Evolutionary conservation across 768 basidiomycete species (phyloP).

Genomic region (Suillus weaverae): DNA sequence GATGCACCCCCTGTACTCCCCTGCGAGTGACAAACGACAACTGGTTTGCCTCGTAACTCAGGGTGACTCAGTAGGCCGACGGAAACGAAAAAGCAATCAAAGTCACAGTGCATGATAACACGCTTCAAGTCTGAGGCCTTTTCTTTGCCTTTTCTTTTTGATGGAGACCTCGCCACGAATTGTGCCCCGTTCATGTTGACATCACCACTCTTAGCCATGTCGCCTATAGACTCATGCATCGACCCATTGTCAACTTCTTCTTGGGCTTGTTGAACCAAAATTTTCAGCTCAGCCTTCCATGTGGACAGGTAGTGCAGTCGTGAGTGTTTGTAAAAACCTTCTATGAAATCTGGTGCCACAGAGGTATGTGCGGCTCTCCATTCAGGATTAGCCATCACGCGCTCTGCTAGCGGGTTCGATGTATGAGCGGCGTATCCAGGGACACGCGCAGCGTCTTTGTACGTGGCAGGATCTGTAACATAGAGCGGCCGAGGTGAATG

Average conservation of each 20-base stretch:
- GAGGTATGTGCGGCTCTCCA: slow-evolving; percentile 92
- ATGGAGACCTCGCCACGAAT: slow-evolving; percentile 49
- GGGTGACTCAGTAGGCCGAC: slow-evolving; percentile 83
- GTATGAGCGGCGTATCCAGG: slow-evolving; percentile 67
- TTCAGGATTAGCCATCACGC: slow-evolving; percentile 77
- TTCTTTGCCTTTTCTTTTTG: slow-evolving; percentile 51
- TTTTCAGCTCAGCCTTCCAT: slow-evolving; percentile 89
- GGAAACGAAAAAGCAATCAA: slow-evolving; percentile 96
- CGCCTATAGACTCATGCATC: slow-evolving; percentile 10
- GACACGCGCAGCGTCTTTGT: slow-evolving; percentile 45
- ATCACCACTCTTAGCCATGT: slow-evolving; percentile 13
- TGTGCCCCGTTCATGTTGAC: slow-evolving; percentile 57
- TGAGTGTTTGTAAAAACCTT: slow-evolving; percentile 80
- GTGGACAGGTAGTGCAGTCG: slow-evolving; percentile 90
- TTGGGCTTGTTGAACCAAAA: slow-evolving; percentile 78
- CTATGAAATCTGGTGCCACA: slow-evolving; percentile 81
- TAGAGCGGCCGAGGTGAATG: slow-evolving; percentile 28
- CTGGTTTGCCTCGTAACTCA: slow-evolving; percentile 81
- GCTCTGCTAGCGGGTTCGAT: slow-evolving; percentile 72
- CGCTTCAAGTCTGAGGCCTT: slow-evolving; percentile 49
- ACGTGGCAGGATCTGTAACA: slow-evolving; percentile 43
- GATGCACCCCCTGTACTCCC: slow-evolving; percentile 66
- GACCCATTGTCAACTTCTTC: slow-evolving; percentile 55
- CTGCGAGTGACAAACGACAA: slow-evolving; percentile 95
- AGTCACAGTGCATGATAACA: slow-evolving; percentile 91